Percentiles rank a stretch among this genome's conserved stretches.
Conservation (phyloP, 2,329 filamentous ascomycete genomes). For the Zarea fungicola region DNA sequence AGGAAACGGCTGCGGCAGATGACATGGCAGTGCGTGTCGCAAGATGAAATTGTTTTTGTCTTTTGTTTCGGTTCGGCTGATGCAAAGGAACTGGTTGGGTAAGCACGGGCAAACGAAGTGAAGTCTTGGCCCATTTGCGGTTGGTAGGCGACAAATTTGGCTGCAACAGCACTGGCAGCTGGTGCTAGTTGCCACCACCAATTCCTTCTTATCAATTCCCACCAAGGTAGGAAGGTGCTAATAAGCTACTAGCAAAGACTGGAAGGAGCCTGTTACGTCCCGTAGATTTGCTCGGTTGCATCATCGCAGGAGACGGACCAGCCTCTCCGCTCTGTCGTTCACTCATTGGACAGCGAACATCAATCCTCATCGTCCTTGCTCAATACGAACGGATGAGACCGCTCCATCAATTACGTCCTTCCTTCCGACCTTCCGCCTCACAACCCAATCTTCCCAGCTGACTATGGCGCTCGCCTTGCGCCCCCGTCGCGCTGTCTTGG, state of each 20-base stretch:
- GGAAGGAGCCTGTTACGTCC: too few relatives aligned
- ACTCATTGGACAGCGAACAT: too few relatives aligned
- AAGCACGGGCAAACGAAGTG: background rate
- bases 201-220: too few relatives aligned
- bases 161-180: background rate
- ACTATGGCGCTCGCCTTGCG: constrained; percentile 9
- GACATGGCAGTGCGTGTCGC: background rate
- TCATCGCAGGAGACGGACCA: too few relatives aligned
- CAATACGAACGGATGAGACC: constrained; percentile 3
- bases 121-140: background rate
- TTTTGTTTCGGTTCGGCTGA: background rate
- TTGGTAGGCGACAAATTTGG: background rate
- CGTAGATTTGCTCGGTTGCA: too few relatives aligned
- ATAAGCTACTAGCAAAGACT: too few relatives aligned
- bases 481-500: background rate
- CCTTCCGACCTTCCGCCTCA: too few relatives aligned
- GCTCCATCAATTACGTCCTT: background rate
- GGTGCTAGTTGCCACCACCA: background rate
- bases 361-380: too few relatives aligned
- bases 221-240: too few relatives aligned
- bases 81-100: background rate
- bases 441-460: background rate
- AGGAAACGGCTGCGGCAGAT: background rate
- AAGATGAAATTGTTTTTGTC: background rate
- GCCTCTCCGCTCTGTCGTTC: too few relatives aligned